Evolutionary conservation across 805 yeast genomes (phyloP), one percentile per base, ranked within the genome.

Genomic region (Clavispora asparagi): DNA sequence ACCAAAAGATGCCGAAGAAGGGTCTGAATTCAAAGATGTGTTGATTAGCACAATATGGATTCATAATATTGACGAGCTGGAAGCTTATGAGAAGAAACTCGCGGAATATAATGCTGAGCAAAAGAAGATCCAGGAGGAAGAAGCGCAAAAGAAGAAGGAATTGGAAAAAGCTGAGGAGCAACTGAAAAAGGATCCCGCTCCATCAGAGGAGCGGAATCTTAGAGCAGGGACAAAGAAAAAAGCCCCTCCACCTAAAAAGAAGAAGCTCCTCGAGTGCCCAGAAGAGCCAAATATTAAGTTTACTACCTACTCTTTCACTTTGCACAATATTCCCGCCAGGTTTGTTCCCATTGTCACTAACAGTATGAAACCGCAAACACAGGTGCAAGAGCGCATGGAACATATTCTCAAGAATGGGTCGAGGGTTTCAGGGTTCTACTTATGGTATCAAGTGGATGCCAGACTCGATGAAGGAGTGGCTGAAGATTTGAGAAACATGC

Each of bases 361-460:
- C 55, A 82, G 95, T 62, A 83, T 87, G 36, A 70, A 76, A 32
- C 77, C 81, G 2, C 56, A 71, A 13, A 79, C 77, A 1, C 71
- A 77, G 14, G 92, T 84, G 0, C 78, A 74, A 41, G 63, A 66
- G 14, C 65, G 73, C 16, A 89, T 92, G 96, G 71, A 73, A 35
- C 67, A 73, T 9, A 76, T 83, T 4, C 61, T 89, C 45, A 68
- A 70, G 13, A 68, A 64, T 16, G 96, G 96, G 1, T 70, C 72
- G 1, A 73, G 89, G 47, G 65, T 81, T 3, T 68, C 83, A 6
- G 78, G 78, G 30, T 79, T 80, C 54, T 78, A 85, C 59, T 68
- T 89, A 17, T 90, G 97, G 96, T 87, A 84, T 57, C 88, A 86
- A 55, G 72, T 92, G 10, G 94, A 86, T 62, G 91, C 89, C 0